Percentiles rank a stretch among this genome's conserved stretches.
These are phyloP conservation scores for Dunaliella salina DNA, from an alignment of 163 green algal species.

Conservation along the genomic window DNA sequence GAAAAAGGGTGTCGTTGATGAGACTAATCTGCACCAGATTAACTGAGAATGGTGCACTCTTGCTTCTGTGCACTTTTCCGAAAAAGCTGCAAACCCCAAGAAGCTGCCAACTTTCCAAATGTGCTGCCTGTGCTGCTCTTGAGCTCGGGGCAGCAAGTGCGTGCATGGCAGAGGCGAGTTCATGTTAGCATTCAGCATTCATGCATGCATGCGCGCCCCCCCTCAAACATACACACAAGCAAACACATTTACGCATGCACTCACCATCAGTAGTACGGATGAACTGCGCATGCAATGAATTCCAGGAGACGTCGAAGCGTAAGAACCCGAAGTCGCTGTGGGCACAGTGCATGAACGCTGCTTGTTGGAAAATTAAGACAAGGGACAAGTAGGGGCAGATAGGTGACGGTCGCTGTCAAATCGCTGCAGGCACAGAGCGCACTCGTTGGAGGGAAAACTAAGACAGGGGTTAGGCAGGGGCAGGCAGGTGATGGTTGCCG, in stretches of 20 bases:
- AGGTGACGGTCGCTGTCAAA: not conserved
- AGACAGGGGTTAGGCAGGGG: not conserved
- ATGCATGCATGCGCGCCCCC: not conserved
- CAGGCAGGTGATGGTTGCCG: not conserved
- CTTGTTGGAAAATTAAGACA: too few species aligned
- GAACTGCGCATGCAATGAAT: not conserved
- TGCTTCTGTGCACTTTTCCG: not conserved
- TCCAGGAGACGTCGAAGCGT: not conserved
- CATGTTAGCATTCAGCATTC: not conserved
- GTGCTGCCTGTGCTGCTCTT: not conserved
- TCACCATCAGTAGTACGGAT: not conserved
- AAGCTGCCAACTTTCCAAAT: too few species aligned
- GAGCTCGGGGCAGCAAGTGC: not conserved
- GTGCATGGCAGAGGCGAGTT: not conserved
- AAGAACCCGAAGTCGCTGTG: not conserved
- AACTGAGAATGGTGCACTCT: not conserved
- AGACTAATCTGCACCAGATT: not conserved
- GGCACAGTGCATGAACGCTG: too few species aligned
- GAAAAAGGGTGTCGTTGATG: not conserved
- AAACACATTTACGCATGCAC: conserved; percentile 7
- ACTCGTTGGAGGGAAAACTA: not conserved
- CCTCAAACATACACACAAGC: conserved; percentile 3
- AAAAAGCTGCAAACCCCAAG: not conserved
- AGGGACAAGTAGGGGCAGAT: not conserved
- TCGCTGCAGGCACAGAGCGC: not conserved